A percentile compares a stretch with the other conserved stretches of the same genome.
Conservation (phyloP, 2,329 filamentous ascomycete species). For the Elsinoe ampelina region DNA sequence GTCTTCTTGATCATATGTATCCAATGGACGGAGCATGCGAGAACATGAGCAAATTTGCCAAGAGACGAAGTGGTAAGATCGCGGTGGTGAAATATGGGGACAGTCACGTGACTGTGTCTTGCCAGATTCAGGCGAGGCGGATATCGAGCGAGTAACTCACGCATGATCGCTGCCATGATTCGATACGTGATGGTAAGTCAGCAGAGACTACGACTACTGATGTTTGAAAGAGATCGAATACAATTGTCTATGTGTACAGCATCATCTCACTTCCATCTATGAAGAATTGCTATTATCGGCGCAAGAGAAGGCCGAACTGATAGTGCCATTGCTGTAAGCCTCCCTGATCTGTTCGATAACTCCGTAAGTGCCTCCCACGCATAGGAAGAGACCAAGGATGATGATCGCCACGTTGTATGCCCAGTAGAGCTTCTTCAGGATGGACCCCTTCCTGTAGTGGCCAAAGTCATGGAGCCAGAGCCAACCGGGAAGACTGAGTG, state of each 20-base stretch:
- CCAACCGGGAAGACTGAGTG: constrained; percentile 40
- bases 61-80: too few relatives aligned
- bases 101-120: too few relatives aligned
- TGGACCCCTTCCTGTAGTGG: constrained; percentile 31
- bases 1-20: too few relatives aligned
- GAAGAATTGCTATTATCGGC: constrained; percentile 34
- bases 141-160: too few relatives aligned
- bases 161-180: too few relatives aligned
- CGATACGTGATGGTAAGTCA: too few relatives aligned
- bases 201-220: too few relatives aligned
- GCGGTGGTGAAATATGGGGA: too few relatives aligned
- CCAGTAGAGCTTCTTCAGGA: constrained; percentile 30
- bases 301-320: constrained; percentile 40
- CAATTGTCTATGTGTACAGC: neutral
- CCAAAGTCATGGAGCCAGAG: constrained; percentile 44
- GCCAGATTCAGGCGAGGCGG: too few relatives aligned
- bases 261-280: neutral
- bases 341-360: constrained; percentile 44
- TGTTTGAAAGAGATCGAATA: neutral
- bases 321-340: constrained; percentile 41
- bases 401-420: constrained; percentile 36
- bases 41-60: too few relatives aligned
- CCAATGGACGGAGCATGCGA: too few relatives aligned
- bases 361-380: constrained; percentile 42
- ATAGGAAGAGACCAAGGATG: constrained; percentile 38